These are phyloP conservation scores for Brassica rapa DNA, from an alignment of 345 rosid genomes.

Conservation along the genomic window DNA sequence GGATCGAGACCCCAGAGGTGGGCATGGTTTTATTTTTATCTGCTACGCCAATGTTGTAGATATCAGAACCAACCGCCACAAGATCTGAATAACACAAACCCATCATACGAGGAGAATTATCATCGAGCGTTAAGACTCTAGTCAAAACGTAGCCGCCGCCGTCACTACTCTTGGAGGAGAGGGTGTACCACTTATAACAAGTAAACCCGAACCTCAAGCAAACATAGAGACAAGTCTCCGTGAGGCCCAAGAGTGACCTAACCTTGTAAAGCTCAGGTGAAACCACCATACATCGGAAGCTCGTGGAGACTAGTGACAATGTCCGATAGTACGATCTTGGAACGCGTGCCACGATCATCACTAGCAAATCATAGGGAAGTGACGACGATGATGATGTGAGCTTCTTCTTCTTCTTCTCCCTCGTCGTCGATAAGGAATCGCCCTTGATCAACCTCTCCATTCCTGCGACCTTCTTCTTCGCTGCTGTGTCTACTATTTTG, in stretches of 20 bases:
- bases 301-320: background rate
- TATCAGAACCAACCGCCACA: background rate
- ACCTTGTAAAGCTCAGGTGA: background rate
- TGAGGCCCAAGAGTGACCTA: background rate
- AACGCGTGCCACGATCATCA: background rate
- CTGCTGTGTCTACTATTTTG: no score
- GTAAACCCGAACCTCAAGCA: background rate
- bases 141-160: background rate
- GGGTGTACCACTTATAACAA: background rate
- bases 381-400: background rate
- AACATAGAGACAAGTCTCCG: background rate
- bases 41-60: background rate
- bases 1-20: background rate
- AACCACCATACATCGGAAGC: background rate
- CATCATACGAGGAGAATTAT: background rate
- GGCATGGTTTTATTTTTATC: background rate
- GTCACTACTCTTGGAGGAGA: background rate
- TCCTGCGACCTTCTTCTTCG: no score
- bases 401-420: background rate
- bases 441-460: no score
- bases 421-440: background rate
- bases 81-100: background rate
- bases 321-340: background rate
- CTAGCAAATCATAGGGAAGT: background rate
- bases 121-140: background rate